These are phyloP conservation scores for Fusarium sp. DNA, from an alignment of 2,329 filamentous ascomycete genomes.

Conservation along the genomic window DNA sequence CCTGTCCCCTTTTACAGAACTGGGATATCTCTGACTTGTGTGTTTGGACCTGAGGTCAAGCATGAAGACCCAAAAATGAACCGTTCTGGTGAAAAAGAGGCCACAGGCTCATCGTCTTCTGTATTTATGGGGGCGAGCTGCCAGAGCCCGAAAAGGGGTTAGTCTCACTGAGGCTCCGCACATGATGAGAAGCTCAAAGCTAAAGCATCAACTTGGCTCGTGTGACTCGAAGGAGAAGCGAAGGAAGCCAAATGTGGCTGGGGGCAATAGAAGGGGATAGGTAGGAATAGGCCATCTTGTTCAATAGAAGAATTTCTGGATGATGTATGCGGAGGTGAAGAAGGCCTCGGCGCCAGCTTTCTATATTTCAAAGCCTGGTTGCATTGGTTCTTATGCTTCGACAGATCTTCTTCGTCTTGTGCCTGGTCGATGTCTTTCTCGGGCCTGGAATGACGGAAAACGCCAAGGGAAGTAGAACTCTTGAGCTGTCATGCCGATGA, in stretches of 20 bases:
- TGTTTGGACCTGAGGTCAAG: not conserved
- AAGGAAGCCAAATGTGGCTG: no score
- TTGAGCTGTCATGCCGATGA: not conserved
- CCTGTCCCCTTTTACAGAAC: not conserved
- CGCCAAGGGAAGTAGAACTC: not conserved
- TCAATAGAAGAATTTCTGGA: not conserved
- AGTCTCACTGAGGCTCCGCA: no score
- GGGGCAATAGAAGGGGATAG: no score
- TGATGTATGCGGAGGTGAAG: not conserved
- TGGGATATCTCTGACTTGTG: not conserved
- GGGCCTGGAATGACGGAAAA: not conserved
- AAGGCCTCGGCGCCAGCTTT: not conserved
- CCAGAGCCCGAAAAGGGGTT: not conserved
- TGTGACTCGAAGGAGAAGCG: no score
- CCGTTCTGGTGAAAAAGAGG: not conserved
- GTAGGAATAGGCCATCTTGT: not conserved
- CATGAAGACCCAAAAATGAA: not conserved
- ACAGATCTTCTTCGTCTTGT: not conserved
- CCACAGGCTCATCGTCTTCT: not conserved
- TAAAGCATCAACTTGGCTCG: no score
- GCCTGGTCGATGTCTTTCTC: not conserved
- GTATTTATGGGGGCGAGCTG: not conserved
- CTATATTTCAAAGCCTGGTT: not conserved
- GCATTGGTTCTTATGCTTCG: not conserved
- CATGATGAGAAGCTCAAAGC: no score